Conservation (phyloP, 2,329 filamentous ascomycete genomes). For the Dothistroma pini region DNA sequence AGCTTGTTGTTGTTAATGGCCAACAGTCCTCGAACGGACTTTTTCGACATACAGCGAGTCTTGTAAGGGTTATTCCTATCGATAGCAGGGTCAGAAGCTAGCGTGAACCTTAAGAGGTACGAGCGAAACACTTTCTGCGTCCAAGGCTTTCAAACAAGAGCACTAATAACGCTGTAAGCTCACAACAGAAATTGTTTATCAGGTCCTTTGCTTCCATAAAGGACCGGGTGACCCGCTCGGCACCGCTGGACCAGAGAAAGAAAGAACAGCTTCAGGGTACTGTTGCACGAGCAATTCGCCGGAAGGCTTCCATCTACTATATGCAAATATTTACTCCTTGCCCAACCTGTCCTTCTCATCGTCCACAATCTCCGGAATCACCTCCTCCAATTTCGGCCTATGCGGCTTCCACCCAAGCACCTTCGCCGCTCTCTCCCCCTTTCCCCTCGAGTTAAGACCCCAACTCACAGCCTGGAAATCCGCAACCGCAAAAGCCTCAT, state of each 20-base stretch:
- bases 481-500: slow-evolving; percentile 47
- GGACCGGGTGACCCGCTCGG: no score
- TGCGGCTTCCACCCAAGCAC: slow-evolving; percentile 59
- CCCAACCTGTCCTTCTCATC: slow-evolving; percentile 29
- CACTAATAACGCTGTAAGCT: no score
- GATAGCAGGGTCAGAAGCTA: neutral
- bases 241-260: no score
- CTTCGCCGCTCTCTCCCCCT: slow-evolving; percentile 55
- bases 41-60: neutral
- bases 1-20: neutral
- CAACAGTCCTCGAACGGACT: neutral
- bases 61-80: neutral
- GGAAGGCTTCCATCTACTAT: neutral
- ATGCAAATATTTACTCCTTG: neutral
- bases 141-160: no score
- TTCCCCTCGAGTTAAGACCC: slow-evolving; percentile 59
- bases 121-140: no score
- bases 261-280: no score
- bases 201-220: no score
- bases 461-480: slow-evolving; percentile 52
- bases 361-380: slow-evolving; percentile 31
- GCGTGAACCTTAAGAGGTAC: neutral
- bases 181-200: no score
- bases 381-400: slow-evolving; percentile 26
- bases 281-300: no score